These are phyloP conservation scores for Podila epigama DNA, from an alignment of 192 early-diverging fungal species.

Conservation along the genomic window DNA sequence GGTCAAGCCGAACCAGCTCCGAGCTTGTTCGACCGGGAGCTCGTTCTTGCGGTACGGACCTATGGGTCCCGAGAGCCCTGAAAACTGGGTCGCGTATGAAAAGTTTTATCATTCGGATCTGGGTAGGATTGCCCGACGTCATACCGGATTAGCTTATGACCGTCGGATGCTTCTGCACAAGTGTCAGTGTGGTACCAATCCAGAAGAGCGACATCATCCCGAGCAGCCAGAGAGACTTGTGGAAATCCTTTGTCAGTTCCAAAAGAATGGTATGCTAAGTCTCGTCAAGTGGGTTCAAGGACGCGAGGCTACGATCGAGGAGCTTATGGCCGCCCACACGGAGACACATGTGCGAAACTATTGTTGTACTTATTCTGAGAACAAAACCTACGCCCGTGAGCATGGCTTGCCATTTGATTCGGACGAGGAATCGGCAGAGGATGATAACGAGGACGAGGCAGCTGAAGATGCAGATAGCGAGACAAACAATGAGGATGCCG, in stretches of 20 bases:
- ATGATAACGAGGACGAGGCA: conserved; percentile 24
- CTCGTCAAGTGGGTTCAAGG: conserved; percentile 55
- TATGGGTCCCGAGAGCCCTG: conserved; percentile 44
- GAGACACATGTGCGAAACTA: conserved; percentile 60
- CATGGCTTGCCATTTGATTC: conserved; percentile 15
- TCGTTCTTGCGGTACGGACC: conserved; percentile 51
- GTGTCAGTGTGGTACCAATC: conserved; percentile 57
- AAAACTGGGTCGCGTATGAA: conserved; percentile 56
- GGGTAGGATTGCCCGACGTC: conserved; percentile 43
- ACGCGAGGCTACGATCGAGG: conserved; percentile 55
- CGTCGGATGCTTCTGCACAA: conserved; percentile 55
- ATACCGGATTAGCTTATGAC: conserved; percentile 59
- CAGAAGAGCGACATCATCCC: conserved; percentile 54
- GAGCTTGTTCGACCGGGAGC: conserved; percentile 41
- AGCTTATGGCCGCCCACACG: conserved; percentile 56
- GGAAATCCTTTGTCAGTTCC: conserved; percentile 54
- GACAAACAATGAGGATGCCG: background rate
- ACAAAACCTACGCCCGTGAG: conserved; percentile 27
- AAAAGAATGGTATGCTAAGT: conserved; percentile 55
- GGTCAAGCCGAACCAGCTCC: conserved; percentile 51
- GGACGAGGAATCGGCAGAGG: conserved; percentile 5
- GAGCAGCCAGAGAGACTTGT: conserved; percentile 60
- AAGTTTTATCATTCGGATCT: conserved; percentile 55
- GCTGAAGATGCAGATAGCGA: conserved; percentile 15
- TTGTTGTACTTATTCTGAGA: conserved; percentile 43